Evolutionary conservation across 306 rosid genomes (phyloP).

Genomic region (Castanospermum australe): DNA sequence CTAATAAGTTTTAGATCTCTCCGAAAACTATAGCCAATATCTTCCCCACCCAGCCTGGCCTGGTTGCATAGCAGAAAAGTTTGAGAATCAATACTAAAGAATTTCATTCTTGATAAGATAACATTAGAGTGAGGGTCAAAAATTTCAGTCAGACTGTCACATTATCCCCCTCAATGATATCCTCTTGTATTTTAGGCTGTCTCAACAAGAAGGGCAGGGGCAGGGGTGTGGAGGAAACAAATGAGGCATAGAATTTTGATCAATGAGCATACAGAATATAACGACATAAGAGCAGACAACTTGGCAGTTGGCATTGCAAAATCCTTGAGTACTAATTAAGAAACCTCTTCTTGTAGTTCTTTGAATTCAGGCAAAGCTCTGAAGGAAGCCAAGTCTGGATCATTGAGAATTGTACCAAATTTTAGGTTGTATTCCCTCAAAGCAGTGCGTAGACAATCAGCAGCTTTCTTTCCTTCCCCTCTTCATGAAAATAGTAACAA

Average conservation of each 20-base stretch:
- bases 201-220: neutral
- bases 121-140: neutral
- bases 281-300: neutral
- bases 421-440: conserved; percentile 87
- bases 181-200: neutral
- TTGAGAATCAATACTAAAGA: neutral
- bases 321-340: conserved; percentile 23
- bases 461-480: conserved; percentile 96
- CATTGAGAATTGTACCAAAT: conserved; percentile 92
- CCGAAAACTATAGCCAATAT: conserved; percentile 86
- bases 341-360: conserved; percentile 93
- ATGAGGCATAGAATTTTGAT: neutral
- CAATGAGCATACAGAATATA: neutral
- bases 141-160: neutral
- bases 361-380: conserved; percentile 93
- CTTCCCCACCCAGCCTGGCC: conserved; percentile 98
- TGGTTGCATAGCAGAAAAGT: conserved; percentile 34
- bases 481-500: conserved; percentile 56
- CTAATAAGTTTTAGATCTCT: conserved; percentile 98
- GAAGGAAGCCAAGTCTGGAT: conserved; percentile 97
- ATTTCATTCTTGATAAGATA: conserved; percentile 11
- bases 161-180: neutral
- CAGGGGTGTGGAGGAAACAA: neutral
- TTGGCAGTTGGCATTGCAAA: neutral
- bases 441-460: conserved; percentile 84